Evolutionary conservation across 306 rosid species (phyloP), one percentile per base, ranked within the genome.

Genomic region (Trifolium dubium): DNA sequence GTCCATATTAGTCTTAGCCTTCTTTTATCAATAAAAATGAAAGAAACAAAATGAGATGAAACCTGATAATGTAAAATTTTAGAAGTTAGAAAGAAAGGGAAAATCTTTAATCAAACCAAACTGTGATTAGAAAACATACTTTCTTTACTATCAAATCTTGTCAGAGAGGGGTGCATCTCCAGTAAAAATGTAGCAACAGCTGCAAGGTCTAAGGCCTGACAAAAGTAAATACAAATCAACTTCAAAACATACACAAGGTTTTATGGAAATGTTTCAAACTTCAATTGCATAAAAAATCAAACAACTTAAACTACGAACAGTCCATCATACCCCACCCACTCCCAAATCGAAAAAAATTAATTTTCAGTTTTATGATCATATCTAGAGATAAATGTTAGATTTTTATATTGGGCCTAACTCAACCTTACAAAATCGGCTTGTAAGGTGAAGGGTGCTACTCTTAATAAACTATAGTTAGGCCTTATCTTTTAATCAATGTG

Each of bases 201-300:
- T 83, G 98, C 96, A 84, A 94, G 89, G 83, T 88, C 92, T 68
- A 86, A 64, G 28, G 97, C 98, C 98, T 94, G 83, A 76, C 65
- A 83, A 35, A 80, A 59, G 73, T 35, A 69, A 60, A 71, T 10
- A 71, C 28, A 66, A 30, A 64, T 67, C 58, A 73, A 65, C 31
- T 17, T 46, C 37, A 81, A 85, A 69, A 54, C 14, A 64, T 9
- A 12, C 32, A 64, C 6, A 61, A 70, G 61, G 37, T 31, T 40
- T 60, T 18, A 50, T 28, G 23, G 15, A 44, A 14, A 65, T 13
- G 30, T 64, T 68, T 23, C 19, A 29, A 73, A 62, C 61, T 64
- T 53, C 61, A 59, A 51, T 62, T n/a, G 13, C 69, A 54, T 31
- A 1, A 81, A 64, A 56, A 61, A 10, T n/a, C 44, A 10, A 50